These are phyloP conservation scores for Fusarium musae DNA, from an alignment of 2,329 filamentous ascomycete species.

Conservation along the genomic window DNA sequence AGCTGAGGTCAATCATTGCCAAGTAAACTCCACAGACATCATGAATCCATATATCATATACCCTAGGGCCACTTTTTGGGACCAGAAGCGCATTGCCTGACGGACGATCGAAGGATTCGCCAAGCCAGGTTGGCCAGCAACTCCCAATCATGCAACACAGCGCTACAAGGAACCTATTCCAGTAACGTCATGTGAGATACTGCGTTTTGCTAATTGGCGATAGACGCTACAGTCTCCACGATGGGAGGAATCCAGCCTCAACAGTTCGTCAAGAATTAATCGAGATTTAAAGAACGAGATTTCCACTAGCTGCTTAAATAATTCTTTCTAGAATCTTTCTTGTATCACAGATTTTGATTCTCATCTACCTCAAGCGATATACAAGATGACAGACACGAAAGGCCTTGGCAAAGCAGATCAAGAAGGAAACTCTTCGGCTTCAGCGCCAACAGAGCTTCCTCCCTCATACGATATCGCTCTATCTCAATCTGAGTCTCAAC, in stretches of 20 bases:
- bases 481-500: not conserved
- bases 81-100: not conserved
- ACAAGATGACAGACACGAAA: not conserved
- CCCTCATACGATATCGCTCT: constrained; percentile 15
- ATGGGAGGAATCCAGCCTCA: not conserved
- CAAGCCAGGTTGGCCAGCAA: not conserved
- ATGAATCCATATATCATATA: not conserved
- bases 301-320: accelerated
- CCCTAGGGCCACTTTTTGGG: not conserved
- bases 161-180: not conserved
- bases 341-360: not conserved
- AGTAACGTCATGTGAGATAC: constrained; percentile 1
- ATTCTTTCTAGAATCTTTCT: not conserved
- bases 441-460: not conserved
- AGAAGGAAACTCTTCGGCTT: not conserved
- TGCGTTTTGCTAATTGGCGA: not conserved
- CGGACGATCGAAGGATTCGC: not conserved
- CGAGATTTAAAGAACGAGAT: not conserved
- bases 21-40: not conserved
- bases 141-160: not conserved
- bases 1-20: not conserved
- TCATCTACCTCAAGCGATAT: not conserved
- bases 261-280: accelerated
- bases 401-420: not conserved
- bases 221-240: not conserved